These are phyloP conservation scores for Cymbopogon citratus DNA, from an alignment of 176 grass and related monocot genomes.

Conservation along the genomic window DNA sequence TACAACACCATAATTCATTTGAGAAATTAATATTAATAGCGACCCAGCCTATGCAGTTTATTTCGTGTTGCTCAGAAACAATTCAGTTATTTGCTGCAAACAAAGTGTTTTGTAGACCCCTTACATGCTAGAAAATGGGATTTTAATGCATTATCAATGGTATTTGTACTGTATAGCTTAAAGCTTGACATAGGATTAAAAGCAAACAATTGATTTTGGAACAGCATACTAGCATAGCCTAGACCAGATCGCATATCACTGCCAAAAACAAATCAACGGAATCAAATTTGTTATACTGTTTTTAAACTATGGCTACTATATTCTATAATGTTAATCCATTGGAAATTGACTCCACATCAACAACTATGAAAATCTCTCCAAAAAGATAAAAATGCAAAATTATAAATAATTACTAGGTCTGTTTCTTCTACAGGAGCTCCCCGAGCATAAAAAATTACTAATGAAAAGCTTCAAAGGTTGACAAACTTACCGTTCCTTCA, in stretches of 20 bases:
- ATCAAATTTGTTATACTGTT: not conserved
- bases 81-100: not conserved
- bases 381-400: not conserved
- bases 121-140: not conserved
- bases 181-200: not conserved
- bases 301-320: not conserved
- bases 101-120: not conserved
- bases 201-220: not conserved
- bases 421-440: conserved; percentile 8
- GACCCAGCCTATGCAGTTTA: not conserved
- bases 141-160: not conserved
- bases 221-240: not conserved
- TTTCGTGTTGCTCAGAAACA: not conserved
- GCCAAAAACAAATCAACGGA: not conserved
- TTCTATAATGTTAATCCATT: not conserved
- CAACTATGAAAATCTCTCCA: not conserved
- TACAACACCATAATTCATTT: not conserved
- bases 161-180: not conserved
- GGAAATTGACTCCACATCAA: not conserved
- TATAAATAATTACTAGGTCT: not conserved
- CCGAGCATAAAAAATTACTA: not conserved
- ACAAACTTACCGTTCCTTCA: conserved; percentile 62
- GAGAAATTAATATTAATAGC: not conserved
- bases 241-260: not conserved
- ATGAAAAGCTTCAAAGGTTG: not conserved